Percentiles rank a stretch among this genome's conserved stretches.
Evolutionary conservation across 495 filamentous ascomycete species (phyloP).

Genomic region (Annulohypoxylon moriforme): DNA sequence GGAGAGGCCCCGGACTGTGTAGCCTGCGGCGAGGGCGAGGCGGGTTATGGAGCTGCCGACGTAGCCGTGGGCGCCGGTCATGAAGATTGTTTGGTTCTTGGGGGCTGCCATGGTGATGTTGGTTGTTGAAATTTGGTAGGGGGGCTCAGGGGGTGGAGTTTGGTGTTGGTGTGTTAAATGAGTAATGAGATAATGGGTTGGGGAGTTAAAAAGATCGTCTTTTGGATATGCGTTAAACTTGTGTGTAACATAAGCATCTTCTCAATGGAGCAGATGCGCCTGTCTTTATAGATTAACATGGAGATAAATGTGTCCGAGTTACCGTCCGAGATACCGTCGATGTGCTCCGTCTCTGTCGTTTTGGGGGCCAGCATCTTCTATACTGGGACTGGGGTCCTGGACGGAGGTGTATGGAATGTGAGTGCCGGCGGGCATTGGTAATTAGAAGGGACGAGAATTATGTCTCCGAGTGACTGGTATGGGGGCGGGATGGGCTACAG

Average conservation of each 20-base stretch:
- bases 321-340: not conserved
- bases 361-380: not conserved
- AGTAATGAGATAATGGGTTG: not conserved
- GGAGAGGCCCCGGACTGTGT: conserved; percentile 53
- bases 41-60: conserved; percentile 51
- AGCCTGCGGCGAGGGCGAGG: conserved; percentile 50
- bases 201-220: not conserved
- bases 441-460: too few relatives aligned
- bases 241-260: not conserved
- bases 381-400: too few relatives aligned
- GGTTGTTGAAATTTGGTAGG: too few relatives aligned
- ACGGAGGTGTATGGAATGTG: too few relatives aligned
- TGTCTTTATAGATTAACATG: not conserved
- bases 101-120: conserved; percentile 18
- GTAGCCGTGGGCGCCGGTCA: conserved; percentile 59
- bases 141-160: too few relatives aligned
- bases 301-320: not conserved
- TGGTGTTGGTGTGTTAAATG: not conserved
- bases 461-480: too few relatives aligned
- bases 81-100: conserved; percentile 50
- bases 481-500: too few relatives aligned
- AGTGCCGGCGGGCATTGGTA: too few relatives aligned
- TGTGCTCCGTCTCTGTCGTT: not conserved
- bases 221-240: not conserved
- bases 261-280: too few relatives aligned